Percentiles rank a stretch among this genome's conserved stretches.
Conservation (phyloP, 371 early-diverging fungal species). For the Phascolomyces articulosus region DNA sequence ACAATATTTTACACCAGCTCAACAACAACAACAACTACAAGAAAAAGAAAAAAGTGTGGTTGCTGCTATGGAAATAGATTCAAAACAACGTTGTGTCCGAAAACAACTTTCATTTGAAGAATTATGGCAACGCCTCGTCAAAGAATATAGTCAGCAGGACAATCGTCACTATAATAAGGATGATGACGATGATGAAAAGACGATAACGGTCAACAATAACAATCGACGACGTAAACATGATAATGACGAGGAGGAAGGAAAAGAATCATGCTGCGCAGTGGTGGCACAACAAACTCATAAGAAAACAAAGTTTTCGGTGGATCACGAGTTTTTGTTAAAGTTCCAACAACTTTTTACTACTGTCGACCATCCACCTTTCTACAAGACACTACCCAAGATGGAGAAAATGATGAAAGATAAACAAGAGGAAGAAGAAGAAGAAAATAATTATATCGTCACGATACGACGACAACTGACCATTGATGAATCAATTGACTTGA, state of each 20-base stretch:
- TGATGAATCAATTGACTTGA: neutral
- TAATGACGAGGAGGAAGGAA: neutral
- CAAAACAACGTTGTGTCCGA: neutral
- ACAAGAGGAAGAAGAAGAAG: too few relatives aligned
- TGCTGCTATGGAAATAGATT: neutral
- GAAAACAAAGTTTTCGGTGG: neutral
- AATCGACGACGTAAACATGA: too few relatives aligned
- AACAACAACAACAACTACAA: too few relatives aligned
- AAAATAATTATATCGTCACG: neutral
- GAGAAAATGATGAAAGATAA: neutral
- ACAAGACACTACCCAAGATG: neutral
- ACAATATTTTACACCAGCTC: neutral
- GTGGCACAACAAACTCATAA: neutral
- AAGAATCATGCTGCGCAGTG: neutral
- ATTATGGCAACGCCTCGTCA: neutral
- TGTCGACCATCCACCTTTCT: neutral
- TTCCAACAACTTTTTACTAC: neutral
- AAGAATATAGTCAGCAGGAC: neutral
- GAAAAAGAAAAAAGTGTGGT: too few relatives aligned
- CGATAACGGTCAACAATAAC: too few relatives aligned
- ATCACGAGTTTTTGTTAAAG: slow-evolving; percentile 2
- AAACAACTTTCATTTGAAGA: neutral
- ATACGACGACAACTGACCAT: neutral
- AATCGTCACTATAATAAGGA: neutral
- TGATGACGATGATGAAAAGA: neutral